Percentiles rank a stretch among this genome's conserved stretches.
These are phyloP conservation scores for Inonotus hispidus DNA, from an alignment of 1,284 basidiomycete genomes.

Conservation along the genomic window DNA sequence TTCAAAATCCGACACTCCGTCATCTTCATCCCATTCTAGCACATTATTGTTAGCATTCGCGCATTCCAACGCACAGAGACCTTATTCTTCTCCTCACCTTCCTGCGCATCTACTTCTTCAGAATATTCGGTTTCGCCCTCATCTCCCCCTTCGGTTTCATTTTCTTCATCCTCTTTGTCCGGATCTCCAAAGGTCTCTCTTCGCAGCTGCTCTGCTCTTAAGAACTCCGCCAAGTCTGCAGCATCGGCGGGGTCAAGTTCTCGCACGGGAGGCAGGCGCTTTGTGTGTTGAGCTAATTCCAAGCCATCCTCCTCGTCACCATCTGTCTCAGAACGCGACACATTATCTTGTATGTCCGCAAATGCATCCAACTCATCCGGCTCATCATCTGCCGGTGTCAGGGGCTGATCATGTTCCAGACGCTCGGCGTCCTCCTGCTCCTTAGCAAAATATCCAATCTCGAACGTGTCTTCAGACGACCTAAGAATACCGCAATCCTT, in stretches of 20 bases:
- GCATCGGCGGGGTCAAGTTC: constrained; percentile 45
- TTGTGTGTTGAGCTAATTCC: constrained; percentile 18
- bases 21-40: constrained; percentile 20
- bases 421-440: constrained; percentile 24
- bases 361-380: constrained; percentile 39
- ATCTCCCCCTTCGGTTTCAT: constrained; percentile 12
- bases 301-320: constrained; percentile 21
- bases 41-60: not conserved
- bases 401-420: constrained; percentile 24
- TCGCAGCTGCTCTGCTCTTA: constrained; percentile 53
- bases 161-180: constrained; percentile 30
- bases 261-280: constrained; percentile 37
- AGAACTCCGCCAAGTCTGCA: constrained; percentile 56
- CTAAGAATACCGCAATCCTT: constrained; percentile 64
- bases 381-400: constrained; percentile 27
- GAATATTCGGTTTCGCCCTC: constrained; percentile 6
- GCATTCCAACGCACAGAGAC: not conserved
- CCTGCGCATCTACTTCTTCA: constrained; percentile 6
- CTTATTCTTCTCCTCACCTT: constrained; percentile 6
- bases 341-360: constrained; percentile 31
- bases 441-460: constrained; percentile 43
- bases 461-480: constrained; percentile 33
- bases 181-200: constrained; percentile 43
- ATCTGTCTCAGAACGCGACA: constrained; percentile 31
- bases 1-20: constrained; percentile 19